These are phyloP conservation scores for Saturnispora zaruensis DNA, from an alignment of 805 yeast genomes.

Conservation along the genomic window DNA sequence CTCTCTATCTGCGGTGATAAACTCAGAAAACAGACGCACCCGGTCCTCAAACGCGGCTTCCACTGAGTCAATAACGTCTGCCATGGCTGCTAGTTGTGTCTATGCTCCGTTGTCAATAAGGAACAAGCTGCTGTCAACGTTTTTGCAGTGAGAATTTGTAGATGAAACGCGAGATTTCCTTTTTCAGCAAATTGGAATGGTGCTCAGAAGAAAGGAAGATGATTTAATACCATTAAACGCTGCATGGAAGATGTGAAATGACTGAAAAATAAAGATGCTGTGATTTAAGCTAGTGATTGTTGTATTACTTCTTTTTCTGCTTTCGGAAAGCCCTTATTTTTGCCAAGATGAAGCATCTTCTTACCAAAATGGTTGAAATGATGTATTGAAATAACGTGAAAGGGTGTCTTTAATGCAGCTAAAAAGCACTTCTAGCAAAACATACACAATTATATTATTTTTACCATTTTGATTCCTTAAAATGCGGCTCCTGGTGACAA, in stretches of 20 bases:
- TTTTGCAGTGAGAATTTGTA: neutral
- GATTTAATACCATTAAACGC: no score
- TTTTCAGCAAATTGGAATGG: neutral
- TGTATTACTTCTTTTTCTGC: no score
- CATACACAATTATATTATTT: no score
- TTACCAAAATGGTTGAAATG: no score
- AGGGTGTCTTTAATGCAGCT: no score
- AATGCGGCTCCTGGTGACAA: neutral
- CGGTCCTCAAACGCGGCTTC: conserved; percentile 61
- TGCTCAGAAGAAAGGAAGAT: neutral
- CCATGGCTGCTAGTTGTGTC: conserved; percentile 14
- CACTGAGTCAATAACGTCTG: conserved; percentile 21
- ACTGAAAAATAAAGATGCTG: no score
- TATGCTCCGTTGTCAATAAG: neutral
- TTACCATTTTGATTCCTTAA: neutral
- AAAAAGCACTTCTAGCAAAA: no score
- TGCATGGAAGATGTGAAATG: no score
- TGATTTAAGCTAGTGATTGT: no score
- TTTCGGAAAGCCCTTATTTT: no score
- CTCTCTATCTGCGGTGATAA: conserved; percentile 49
- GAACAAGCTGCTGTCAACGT: neutral
- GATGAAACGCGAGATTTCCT: conserved; percentile 2
- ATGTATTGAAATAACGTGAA: no score
- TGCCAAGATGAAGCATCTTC: no score
- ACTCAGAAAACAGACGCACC: conserved; percentile 81